Percentiles rank a stretch among this genome's conserved stretches.
Conservation (phyloP, 176 grass and related monocot species). For the Aegilops longissima region DNA sequence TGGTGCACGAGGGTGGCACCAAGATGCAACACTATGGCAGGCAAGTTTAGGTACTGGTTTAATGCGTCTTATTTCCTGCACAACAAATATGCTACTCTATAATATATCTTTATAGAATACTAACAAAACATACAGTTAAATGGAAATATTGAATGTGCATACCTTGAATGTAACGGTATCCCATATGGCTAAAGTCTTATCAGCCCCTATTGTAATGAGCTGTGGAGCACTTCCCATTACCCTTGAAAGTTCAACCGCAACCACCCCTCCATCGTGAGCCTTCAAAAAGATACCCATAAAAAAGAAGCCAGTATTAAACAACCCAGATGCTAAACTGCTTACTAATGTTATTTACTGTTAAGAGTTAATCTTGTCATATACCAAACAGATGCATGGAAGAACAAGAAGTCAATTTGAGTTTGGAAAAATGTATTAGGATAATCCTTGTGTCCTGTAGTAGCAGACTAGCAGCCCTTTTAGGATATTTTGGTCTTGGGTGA, state of each 20-base stretch:
- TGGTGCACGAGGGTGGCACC: slow-evolving; percentile 96
- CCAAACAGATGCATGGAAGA: too few species aligned
- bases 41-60: slow-evolving; percentile 97
- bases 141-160: slow-evolving; percentile 22
- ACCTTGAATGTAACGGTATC: slow-evolving; percentile 98
- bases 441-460: too few species aligned
- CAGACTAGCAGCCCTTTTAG: too few species aligned
- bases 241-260: slow-evolving; percentile 94
- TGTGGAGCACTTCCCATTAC: slow-evolving; percentile 94
- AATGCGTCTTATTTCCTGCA: slow-evolving; percentile 95
- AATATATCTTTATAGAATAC: slow-evolving; percentile 29
- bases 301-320: slow-evolving; percentile 27
- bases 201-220: slow-evolving; percentile 97
- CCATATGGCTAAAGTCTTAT: slow-evolving; percentile 99
- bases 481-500: too few species aligned
- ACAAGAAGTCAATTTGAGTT: too few species aligned
- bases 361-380: too few species aligned
- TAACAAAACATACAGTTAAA: slow-evolving; percentile 7
- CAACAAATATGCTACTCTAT: slow-evolving; percentile 16
- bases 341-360: not conserved
- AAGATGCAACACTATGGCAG: slow-evolving; percentile 99
- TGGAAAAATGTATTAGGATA: too few species aligned
- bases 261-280: slow-evolving; percentile 98
- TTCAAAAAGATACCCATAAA: slow-evolving; percentile 32
- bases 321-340: not conserved